Evolutionary conservation across 495 filamentous ascomycete genomes (phyloP).

Genomic region (Penicillium flavigenum): DNA sequence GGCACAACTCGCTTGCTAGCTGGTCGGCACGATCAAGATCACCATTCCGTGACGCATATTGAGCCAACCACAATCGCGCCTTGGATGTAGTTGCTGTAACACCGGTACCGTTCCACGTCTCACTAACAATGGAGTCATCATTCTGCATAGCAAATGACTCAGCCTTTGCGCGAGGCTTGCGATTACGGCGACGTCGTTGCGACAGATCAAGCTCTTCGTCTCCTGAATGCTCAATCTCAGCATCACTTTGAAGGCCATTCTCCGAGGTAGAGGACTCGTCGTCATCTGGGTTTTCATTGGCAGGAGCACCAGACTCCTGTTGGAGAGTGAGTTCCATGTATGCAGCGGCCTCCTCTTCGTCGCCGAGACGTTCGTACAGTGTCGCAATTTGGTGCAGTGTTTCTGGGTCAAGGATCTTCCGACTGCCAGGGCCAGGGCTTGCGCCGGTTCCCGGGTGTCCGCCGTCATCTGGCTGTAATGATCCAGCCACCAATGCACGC

Average conservation of each 20-base stretch:
- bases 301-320: slow-evolving; percentile 66
- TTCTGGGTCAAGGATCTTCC: slow-evolving; percentile 78
- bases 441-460: slow-evolving; percentile 17
- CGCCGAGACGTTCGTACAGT: slow-evolving; percentile 77
- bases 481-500: slow-evolving; percentile 80
- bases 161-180: slow-evolving; percentile 23
- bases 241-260: slow-evolving; percentile 27
- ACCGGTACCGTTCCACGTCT: slow-evolving; percentile 58
- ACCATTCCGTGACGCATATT: slow-evolving; percentile 69
- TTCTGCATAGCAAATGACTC: slow-evolving; percentile 49
- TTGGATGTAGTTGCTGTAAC: slow-evolving; percentile 87
- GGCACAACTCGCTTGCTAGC: slow-evolving; percentile 84
- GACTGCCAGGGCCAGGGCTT: slow-evolving; percentile 25
- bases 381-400: slow-evolving; percentile 84
- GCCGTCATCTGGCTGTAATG: slow-evolving; percentile 67
- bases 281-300: slow-evolving; percentile 33
- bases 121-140: slow-evolving; percentile 47
- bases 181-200: slow-evolving; percentile 20
- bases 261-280: slow-evolving; percentile 30
- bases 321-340: slow-evolving; percentile 95
- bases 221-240: slow-evolving; percentile 45
- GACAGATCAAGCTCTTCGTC: slow-evolving; percentile 28
- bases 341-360: slow-evolving; percentile 73
- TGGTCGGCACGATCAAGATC: slow-evolving; percentile 75
- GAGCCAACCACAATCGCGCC: slow-evolving; percentile 91